Conservation (phyloP, 371 early-diverging fungal species). For the Apophysomyces sp. region DNA sequence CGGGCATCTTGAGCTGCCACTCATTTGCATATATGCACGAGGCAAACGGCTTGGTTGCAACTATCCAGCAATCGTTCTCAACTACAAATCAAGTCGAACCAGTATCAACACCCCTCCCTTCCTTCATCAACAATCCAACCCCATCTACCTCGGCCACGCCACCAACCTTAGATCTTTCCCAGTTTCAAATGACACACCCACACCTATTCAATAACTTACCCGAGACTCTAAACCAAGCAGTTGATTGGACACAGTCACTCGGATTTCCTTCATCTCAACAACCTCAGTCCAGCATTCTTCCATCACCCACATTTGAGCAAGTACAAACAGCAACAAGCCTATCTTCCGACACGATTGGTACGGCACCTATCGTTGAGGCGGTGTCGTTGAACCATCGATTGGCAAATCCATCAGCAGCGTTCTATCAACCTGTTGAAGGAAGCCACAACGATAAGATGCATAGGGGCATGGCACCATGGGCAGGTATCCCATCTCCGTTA, state of each 20-base stretch:
- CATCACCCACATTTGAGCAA: neutral
- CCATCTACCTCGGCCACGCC: neutral
- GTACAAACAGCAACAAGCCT: neutral
- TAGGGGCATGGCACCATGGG: neutral
- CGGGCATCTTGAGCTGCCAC: neutral
- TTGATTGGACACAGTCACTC: neutral
- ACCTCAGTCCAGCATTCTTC: neutral
- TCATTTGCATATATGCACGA: conserved; percentile 4
- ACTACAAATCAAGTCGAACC: neutral
- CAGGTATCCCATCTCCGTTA: neutral
- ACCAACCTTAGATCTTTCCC: neutral
- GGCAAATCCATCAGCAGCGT: neutral
- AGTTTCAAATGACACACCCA: neutral
- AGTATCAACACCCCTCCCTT: neutral
- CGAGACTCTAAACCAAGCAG: neutral
- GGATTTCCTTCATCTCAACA: neutral
- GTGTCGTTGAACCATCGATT: neutral
- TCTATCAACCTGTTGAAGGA: neutral
- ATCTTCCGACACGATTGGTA: neutral
- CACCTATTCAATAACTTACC: neutral
- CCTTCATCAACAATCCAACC: neutral
- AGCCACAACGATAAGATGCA: neutral
- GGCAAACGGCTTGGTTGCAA: neutral
- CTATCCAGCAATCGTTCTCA: neutral
- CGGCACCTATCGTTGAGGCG: neutral